phyloP scores from a whole-genome alignment of 2,329 filamentous ascomycete genomes.

The Lachnellula subtilissima region DNA sequence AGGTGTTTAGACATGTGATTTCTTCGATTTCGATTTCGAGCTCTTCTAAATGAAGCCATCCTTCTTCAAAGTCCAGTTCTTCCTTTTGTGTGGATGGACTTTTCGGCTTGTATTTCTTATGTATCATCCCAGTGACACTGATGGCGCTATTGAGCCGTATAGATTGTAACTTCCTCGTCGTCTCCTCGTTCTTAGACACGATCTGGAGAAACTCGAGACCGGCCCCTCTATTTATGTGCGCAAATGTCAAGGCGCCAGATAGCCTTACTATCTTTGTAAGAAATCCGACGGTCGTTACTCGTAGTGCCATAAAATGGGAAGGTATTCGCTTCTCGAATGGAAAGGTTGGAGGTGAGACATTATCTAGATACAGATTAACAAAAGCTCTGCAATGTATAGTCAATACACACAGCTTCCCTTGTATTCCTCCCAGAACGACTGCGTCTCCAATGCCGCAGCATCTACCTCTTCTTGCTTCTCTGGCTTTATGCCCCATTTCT shows the following conservation, averaged over 20 bases:
- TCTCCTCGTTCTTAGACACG: constrained; percentile 13
- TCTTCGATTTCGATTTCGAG: constrained; percentile 58
- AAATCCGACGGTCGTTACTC: constrained; percentile 64
- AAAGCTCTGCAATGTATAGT: background rate
- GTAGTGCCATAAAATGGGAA: constrained; percentile 26
- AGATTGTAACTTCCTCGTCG: constrained; percentile 40
- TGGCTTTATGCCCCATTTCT: too few species aligned
- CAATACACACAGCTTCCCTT: constrained; percentile 21
- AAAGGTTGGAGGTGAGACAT: constrained; percentile 11
- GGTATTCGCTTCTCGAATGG: constrained; percentile 8
- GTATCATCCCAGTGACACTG: constrained; percentile 37
- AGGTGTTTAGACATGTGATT: constrained; percentile 65
- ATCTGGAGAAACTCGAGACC: constrained; percentile 38
- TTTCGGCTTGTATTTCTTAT: constrained; percentile 18
- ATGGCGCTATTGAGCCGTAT: constrained; percentile 51
- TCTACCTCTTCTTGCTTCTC: background rate
- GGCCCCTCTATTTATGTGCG: constrained; percentile 40
- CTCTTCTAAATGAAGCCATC: background rate
- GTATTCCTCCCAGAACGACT: constrained; percentile 25
- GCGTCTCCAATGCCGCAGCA: background rate
- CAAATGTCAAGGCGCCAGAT: constrained; percentile 67
- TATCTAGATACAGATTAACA: constrained; percentile 3
- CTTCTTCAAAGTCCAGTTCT: constrained; percentile 3
- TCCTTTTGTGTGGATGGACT: constrained; percentile 5
- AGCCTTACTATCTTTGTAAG: constrained; percentile 64